Evolutionary conservation across 2,329 filamentous ascomycete species (phyloP), one percentile per base, ranked within the genome.

Genomic region (Aspergillus neoniger): DNA sequence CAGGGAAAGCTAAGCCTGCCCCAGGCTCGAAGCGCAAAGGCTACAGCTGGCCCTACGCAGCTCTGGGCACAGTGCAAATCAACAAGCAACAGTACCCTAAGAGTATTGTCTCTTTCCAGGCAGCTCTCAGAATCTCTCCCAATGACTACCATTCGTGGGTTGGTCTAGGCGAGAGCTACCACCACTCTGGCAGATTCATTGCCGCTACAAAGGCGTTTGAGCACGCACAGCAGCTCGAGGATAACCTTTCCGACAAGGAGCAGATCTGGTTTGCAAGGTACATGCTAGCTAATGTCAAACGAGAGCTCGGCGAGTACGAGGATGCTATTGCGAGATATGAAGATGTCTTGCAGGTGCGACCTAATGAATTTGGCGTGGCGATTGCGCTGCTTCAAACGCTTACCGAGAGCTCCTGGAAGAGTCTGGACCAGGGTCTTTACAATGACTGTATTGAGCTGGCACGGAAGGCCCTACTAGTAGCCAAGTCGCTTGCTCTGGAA

Each of bases 191-290:
- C 9, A 85, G 94, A 63, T 96, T 96, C 71, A 90, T 97, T 61
- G 94, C 95, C n/a, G 94, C 95, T 0, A 91, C 90, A 3, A 94
- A 95, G 71, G 92, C 95, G 0, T 95, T 98, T 66, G 82, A 91
- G 36, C 90, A 96, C 70, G 95, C 94, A 0, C 88, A 94, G 71
- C 85, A 85, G 57, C 82, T 96, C 4, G 91, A 94, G 63, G 82
- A 85, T 28, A 81, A 83, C 1, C 75, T 84, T 0, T 75, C 84
- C 49, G 81, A 86, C 36, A 72, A 80, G 19, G 87, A 85, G 0
- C 90, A 96, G 67, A 90, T 86, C 9, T 99, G 95, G 95, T 99
- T 97, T 74, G 93, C 93, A 7, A 91, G 91, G 72, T 97, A 97
- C 75, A 96, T 99, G 89, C 85, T 98, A 62, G 93, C 92, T 43